Evolutionary conservation across 306 rosid species (phyloP).

Genomic region (Dryas alaskensis): DNA sequence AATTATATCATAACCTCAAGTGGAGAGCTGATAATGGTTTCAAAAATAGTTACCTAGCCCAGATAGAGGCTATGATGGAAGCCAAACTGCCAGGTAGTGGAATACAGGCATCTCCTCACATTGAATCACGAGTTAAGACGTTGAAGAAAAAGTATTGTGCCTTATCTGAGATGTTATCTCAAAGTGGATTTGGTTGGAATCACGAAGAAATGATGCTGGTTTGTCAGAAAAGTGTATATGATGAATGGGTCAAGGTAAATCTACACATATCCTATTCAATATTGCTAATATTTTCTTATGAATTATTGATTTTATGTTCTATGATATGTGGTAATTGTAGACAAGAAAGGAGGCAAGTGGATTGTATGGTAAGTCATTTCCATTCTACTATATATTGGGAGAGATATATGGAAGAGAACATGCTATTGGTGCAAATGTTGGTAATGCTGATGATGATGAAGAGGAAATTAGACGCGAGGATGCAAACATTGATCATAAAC

Average conservation of each 20-base stretch:
- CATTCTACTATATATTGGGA: constrained; percentile 2
- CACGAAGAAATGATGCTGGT: constrained; percentile 9
- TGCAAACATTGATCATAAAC: not conserved
- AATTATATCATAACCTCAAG: constrained; percentile 3
- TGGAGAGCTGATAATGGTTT: constrained; percentile 14
- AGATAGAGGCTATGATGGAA: constrained; percentile 15
- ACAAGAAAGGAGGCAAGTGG: constrained; percentile 5
- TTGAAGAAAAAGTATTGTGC: constrained; percentile 21
- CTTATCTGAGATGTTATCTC: constrained; percentile 10
- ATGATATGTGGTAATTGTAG: not conserved
- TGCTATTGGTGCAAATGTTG: not conserved
- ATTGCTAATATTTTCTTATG: not conserved
- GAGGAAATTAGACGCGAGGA: constrained; percentile 5
- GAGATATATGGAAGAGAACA: constrained; percentile 15
- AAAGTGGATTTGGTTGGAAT: constrained; percentile 15
- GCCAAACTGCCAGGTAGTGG: constrained; percentile 19
- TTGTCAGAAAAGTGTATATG: constrained; percentile 3
- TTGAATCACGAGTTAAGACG: constrained; percentile 18
- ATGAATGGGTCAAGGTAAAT: constrained; percentile 16
- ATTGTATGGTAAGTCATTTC: constrained; percentile 16
- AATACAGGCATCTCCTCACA: constrained; percentile 18
- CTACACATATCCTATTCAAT: not conserved
- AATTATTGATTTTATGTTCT: not conserved
- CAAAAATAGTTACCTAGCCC: constrained; percentile 16
- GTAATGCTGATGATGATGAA: constrained; percentile 13